Conservation (phyloP, 352 stramenopile species). For the Plasmopara viticola region DNA sequence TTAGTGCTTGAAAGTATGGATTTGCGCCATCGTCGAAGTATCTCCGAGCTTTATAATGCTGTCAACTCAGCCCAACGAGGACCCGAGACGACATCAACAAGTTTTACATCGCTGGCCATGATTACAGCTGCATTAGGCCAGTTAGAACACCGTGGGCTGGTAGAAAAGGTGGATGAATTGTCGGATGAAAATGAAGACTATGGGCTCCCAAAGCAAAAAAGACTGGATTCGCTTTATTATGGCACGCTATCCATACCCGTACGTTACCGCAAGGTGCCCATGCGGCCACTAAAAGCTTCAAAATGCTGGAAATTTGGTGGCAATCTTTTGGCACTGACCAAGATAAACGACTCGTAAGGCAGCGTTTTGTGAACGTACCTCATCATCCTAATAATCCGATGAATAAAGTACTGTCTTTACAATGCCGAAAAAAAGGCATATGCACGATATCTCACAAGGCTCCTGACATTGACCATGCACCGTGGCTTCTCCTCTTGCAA, state of each 20-base stretch:
- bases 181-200: conserved; percentile 13
- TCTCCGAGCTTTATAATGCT: conserved; percentile 53
- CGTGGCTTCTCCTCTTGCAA: too few species aligned
- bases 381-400: conserved; percentile 21
- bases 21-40: conserved; percentile 40
- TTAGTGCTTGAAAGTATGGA: conserved; percentile 55
- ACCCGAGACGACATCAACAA: conserved; percentile 4
- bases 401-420: neutral
- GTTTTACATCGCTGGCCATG: conserved; percentile 36
- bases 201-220: conserved; percentile 22
- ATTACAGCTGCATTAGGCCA: conserved; percentile 55
- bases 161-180: conserved; percentile 40
- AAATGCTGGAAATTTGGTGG: conserved; percentile 60
- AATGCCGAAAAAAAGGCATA: too few species aligned
- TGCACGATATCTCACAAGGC: too few species aligned
- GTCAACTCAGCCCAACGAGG: conserved; percentile 23
- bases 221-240: conserved; percentile 12
- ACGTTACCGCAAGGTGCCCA: conserved; percentile 63
- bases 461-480: too few species aligned
- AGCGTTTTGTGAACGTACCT: neutral
- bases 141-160: conserved; percentile 38
- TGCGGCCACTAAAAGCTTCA: conserved; percentile 57
- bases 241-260: conserved; percentile 24
- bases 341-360: too few species aligned
- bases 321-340: conserved; percentile 24